Base-by-base conservation (phyloP, 169 alveolate species). In the Plasmodium chabaudi region DNA sequence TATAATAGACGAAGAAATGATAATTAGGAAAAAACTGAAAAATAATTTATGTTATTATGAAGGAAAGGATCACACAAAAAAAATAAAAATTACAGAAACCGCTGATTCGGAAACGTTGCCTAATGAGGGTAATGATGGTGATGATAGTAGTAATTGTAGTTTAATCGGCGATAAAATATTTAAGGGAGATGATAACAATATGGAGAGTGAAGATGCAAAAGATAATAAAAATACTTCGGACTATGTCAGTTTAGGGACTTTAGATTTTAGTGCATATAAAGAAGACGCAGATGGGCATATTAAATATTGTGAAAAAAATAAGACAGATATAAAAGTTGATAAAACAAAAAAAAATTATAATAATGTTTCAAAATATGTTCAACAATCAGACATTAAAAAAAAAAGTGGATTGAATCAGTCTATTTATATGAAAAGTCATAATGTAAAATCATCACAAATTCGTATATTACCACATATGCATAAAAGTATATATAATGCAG, bases 221-320 rank as follows among this genome's bases (percentile, higher is more conserved):
- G 12, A 9, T 9, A 55, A 71, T 13, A 64, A 72, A 39, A 86
- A 69, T 55, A 86, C 69, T 21, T 69, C 91, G 0, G 61, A 86
- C 46, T 86, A 86, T 63, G 67, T 86, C 15, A 70, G 53, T 44
- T 65, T 86, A 13, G 91, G 87, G 23, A 57, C 91, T 39, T 55
- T 86, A 47, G 91, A 86, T 60, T 86, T 86, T 34, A 86, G 91
- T 65, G 87, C 91, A 86, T 86, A 86, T 72, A 70, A 39, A 25
- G 91, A 86, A 70, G 91, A 86, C 55, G 21, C 86, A 2, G 87
- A 86, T 59, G 91, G 91, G 51, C 71, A 19, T 64, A 42, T 86
- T 34, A 69, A 86, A 19, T 86, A 86, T 5, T 86, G 15, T 63
- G 91, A 70, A 86, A 86, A 86, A 13, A 70, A 86, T 34, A 56